Evolutionary conservation across 495 filamentous ascomycete genomes (phyloP).

Genomic region (Hypoxylon perforatum): DNA sequence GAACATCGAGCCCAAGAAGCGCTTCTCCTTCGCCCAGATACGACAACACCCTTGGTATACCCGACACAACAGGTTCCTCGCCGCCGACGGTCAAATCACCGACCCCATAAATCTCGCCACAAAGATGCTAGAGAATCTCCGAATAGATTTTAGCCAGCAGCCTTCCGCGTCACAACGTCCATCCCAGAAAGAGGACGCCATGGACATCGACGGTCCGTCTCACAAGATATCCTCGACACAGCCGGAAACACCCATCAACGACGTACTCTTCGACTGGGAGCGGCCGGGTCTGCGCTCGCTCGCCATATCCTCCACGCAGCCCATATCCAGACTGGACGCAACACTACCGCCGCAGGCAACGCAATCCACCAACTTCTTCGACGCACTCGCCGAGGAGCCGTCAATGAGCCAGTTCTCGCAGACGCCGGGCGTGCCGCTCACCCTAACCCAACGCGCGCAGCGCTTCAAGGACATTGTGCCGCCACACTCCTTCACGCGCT

Average conservation of each 20-base stretch:
- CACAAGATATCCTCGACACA: conserved; percentile 73
- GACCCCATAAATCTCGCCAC: conserved; percentile 88
- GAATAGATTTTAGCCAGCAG: conserved; percentile 84
- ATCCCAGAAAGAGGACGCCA: conserved; percentile 54
- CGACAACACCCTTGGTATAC: conserved; percentile 97
- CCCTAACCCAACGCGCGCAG: conserved; percentile 84
- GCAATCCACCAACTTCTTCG: conserved; percentile 58
- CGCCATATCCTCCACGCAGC: conserved; percentile 69
- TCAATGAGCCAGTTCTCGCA: conserved; percentile 92
- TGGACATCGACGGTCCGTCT: conserved; percentile 65
- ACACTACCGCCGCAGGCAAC: conserved; percentile 46
- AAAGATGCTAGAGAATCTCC: conserved; percentile 91
- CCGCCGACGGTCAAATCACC: conserved; percentile 75
- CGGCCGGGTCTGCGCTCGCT: conserved; percentile 59
- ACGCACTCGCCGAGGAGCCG: conserved; percentile 84
- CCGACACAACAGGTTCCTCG: conserved; percentile 79
- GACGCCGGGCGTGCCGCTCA: conserved; percentile 81
- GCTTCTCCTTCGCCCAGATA: conserved; percentile 90
- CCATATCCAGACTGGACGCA: conserved; percentile 49
- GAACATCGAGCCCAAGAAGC: conserved; percentile 75
- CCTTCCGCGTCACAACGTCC: conserved; percentile 65
- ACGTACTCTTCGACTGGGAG: conserved; percentile 84
- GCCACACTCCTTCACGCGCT: conserved; percentile 83
- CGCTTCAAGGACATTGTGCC: conserved; percentile 88
- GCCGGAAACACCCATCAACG: conserved; percentile 76